Conservation (phyloP, 2,329 filamentous ascomycete genomes). For the Cytospora piceae region DNA sequence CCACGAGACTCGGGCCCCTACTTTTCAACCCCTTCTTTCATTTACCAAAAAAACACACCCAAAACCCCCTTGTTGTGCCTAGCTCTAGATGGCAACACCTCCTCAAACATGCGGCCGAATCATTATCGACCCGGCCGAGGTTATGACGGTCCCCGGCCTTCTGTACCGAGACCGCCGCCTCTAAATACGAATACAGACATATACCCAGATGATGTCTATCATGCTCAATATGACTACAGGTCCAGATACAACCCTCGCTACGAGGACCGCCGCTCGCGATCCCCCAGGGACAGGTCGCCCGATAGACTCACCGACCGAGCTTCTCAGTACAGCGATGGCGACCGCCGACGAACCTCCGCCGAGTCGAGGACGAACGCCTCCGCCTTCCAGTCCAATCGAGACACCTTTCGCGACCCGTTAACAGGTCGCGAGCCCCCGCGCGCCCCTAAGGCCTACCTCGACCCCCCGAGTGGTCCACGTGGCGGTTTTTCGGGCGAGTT, state of each 20-base stretch:
- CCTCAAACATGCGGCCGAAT: conserved; percentile 27
- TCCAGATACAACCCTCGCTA: conserved; percentile 63
- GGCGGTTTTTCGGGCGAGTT: conserved; percentile 70
- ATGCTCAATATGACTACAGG: conserved; percentile 45
- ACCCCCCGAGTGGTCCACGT: conserved; percentile 69
- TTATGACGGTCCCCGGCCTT: conserved; percentile 21
- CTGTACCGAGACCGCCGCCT: conserved; percentile 25
- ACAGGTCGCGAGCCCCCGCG: conserved; percentile 73
- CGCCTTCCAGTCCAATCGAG: conserved; percentile 64
- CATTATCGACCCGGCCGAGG: conserved; percentile 29
- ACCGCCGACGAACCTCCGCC: conserved; percentile 69
- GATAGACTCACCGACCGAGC: conserved; percentile 62
- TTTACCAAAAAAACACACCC: not conserved
- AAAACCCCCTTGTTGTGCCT: not conserved
- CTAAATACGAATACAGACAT: conserved; percentile 28
- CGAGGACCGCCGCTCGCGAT: conserved; percentile 67
- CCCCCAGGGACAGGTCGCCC: conserved; percentile 70
- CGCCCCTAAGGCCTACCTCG: conserved; percentile 78
- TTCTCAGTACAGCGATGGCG: conserved; percentile 62
- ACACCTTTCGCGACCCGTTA: conserved; percentile 59
- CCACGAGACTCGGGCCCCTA: not conserved
- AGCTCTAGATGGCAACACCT: conserved; percentile 1
- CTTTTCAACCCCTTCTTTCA: not conserved
- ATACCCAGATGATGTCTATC: conserved; percentile 28
- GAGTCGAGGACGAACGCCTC: conserved; percentile 61